Evolutionary conservation across 371 early-diverging fungal species (phyloP).

Genomic region (Ecytonucleospora hepatopenaei): DNA sequence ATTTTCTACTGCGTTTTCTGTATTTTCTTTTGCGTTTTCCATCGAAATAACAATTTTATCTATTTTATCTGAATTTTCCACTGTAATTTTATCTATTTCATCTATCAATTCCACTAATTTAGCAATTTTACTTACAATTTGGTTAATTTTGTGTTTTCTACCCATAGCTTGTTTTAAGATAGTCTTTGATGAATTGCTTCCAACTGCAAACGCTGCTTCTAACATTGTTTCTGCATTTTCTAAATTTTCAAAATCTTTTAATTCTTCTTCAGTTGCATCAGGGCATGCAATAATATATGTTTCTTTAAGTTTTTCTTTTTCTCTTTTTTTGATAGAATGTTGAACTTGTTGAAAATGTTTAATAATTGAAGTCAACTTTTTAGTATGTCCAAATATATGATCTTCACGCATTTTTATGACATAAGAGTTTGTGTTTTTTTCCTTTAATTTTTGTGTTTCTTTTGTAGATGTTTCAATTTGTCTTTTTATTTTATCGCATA

Average conservation of each 20-base stretch:
- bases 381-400: slow-evolving; percentile 40
- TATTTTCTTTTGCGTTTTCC: slow-evolving; percentile 39
- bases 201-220: slow-evolving; percentile 47
- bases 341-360: slow-evolving; percentile 39
- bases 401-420: slow-evolving; percentile 30
- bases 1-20: slow-evolving; percentile 50
- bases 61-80: slow-evolving; percentile 33
- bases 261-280: slow-evolving; percentile 53
- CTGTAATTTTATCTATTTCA: slow-evolving; percentile 48
- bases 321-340: slow-evolving; percentile 35
- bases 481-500: slow-evolving; percentile 28
- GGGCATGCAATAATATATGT: slow-evolving; percentile 56
- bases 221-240: slow-evolving; percentile 28
- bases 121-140: slow-evolving; percentile 44
- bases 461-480: slow-evolving; percentile 18
- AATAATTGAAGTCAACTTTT: slow-evolving; percentile 37
- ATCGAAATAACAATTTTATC: slow-evolving; percentile 47
- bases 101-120: slow-evolving; percentile 48
- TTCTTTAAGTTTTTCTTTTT: slow-evolving; percentile 47
- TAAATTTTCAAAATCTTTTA: slow-evolving; percentile 34
- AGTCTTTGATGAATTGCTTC: slow-evolving; percentile 33
- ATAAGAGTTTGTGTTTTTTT: slow-evolving; percentile 11
- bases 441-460: slow-evolving; percentile 14
- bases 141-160: slow-evolving; percentile 48
- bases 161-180: slow-evolving; percentile 42